phyloP scores from a whole-genome alignment of 1,139 yeast genomes.

The Saccharomycopsis hybrid region DNA sequence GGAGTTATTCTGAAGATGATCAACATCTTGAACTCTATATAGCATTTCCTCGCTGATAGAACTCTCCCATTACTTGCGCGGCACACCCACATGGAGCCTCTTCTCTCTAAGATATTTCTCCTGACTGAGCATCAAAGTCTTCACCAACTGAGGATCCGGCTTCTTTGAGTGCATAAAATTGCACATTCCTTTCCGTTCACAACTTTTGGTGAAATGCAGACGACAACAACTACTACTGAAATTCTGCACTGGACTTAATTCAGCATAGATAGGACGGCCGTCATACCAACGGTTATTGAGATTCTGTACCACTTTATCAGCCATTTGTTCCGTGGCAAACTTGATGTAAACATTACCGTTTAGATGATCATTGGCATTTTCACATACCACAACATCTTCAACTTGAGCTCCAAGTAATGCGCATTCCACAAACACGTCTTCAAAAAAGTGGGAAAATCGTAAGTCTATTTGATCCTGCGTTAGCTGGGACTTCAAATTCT shows the following conservation, averaged over 20 bases:
- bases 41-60: no score
- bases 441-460: constrained; percentile 59
- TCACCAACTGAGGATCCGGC: constrained; percentile 40
- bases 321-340: constrained; percentile 49
- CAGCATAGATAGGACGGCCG: constrained; percentile 74
- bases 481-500: constrained; percentile 11
- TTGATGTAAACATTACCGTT: constrained; percentile 80
- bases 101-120: constrained; percentile 11
- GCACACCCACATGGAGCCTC: no score
- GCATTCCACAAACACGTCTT: constrained; percentile 67
- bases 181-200: constrained; percentile 76
- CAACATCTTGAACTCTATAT: no score
- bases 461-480: constrained; percentile 37
- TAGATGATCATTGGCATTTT: constrained; percentile 73
- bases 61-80: no score
- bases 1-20: no score
- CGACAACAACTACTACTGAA: constrained; percentile 71
- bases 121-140: constrained; percentile 12
- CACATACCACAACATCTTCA: constrained; percentile 67
- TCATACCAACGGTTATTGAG: constrained; percentile 81
- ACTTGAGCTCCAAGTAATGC: constrained; percentile 57
- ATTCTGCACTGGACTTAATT: constrained; percentile 68
- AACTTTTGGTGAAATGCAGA: constrained; percentile 55
- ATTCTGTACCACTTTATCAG: constrained; percentile 50
- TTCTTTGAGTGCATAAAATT: constrained; percentile 77